Evolutionary conservation across 805 yeast species (phyloP), one percentile per base, ranked within the genome.

Genomic region (Kockiozyma suomiensis): DNA sequence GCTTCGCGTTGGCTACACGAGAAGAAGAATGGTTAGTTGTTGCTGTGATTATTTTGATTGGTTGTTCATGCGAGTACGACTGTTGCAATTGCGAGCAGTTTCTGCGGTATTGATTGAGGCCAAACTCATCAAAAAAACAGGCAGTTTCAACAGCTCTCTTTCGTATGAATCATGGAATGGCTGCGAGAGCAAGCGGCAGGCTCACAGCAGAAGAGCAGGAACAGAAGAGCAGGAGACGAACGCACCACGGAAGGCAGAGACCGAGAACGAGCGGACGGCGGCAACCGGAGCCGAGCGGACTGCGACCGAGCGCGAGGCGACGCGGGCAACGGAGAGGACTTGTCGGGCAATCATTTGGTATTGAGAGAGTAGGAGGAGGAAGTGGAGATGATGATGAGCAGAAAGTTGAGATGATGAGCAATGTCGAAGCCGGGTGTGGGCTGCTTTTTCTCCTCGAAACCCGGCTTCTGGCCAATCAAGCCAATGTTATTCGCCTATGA

Each of bases 191-290:
- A 28, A 25, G 28, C 32, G 21, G 10, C 10, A 43, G n/a, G n/a
- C 38, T 33, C 38, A n/a, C 12, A 2, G 13, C 30, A 13, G 25
- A 25, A n/a, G 48, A 12, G 23, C 48, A 43, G 32, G 8, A 23
- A 15, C 3, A 7, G 25, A 12, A 21, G 50, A 30, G 38, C 4
- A 26, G 19, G 37, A 4, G 15, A 42, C n/a, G 33, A 28, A 45
- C 60, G 17, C 38, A 59, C 63, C 63, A 7, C 59, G 57, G 38
- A 42, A 10, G 42, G 56, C 48, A n/a, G 60, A 32, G 53, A 47
- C 21, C 33, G 64, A 56, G 60, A 59, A 59, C 30, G 32, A 42
- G 26, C 64, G 61, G 19, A 54, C 48, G 26, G 60, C 17, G 40
- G n/a, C n/a, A n/a, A n/a, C n/a, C 37, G 33, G 23, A 53, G 50